These are phyloP conservation scores for Aspergillus saccharolyticus DNA, from an alignment of 495 filamentous ascomycete genomes.

Conservation along the genomic window DNA sequence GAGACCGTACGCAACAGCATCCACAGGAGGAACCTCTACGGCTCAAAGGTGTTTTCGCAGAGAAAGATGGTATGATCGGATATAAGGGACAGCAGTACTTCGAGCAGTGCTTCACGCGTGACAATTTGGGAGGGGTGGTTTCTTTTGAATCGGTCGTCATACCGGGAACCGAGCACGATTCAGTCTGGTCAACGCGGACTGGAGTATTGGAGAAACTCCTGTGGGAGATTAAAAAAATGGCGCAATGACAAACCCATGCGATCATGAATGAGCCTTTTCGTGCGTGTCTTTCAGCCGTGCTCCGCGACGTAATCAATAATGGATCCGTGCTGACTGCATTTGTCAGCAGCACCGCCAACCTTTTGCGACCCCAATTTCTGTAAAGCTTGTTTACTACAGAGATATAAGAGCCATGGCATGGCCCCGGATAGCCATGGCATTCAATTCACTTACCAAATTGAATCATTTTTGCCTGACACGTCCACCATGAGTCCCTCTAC, in stretches of 20 bases:
- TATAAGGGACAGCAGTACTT: not conserved
- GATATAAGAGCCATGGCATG: not conserved
- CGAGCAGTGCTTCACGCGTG: not conserved
- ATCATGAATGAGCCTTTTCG: not conserved
- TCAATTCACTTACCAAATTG: not conserved
- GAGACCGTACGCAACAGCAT: not conserved
- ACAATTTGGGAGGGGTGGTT: not conserved
- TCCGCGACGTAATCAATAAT: not conserved
- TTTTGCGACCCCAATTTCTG: not conserved
- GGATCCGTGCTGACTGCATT: not conserved
- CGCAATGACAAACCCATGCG: not conserved
- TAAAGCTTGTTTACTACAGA: not conserved
- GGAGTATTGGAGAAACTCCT: not conserved
- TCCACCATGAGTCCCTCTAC: not conserved
- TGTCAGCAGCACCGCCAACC: not conserved
- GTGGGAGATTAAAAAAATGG: not conserved
- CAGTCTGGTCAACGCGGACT: not conserved
- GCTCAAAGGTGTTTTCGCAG: not conserved
- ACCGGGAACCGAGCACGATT: not conserved
- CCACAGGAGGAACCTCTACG: not conserved
- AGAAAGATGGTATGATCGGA: not conserved
- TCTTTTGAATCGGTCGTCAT: not conserved
- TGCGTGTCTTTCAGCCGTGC: not conserved
- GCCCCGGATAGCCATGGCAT: not conserved
- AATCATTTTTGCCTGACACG: not conserved